Base-by-base conservation (phyloP, 1,139 yeast genomes). In the Taiozyma sp. region DNA sequence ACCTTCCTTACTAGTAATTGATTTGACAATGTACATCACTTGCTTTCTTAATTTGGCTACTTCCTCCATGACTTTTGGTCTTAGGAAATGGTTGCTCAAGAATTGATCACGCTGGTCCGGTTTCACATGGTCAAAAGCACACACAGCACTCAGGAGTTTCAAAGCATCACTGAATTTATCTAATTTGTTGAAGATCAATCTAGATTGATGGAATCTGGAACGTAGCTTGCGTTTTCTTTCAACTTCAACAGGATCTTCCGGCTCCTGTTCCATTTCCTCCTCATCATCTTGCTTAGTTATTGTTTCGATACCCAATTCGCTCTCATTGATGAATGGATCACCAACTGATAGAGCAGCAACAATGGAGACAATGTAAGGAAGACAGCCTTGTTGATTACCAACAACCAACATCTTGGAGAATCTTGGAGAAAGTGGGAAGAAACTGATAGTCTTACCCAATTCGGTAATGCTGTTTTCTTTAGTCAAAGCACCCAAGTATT, bases 281-380 rank as follows among this genome's bases (percentile, higher is more conserved):
- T 56, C 60, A 32, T 42, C 48, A 13, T 46, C 54, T 8, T 56
- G 43, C 56, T 55, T 44, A 53, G 44, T 44, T 57, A 58, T 44
- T 24, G 56, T 58, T 16, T 58, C 61, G 32, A 84, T 72, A 0
- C 91, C 91, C 19, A 87, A 64, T 63, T 89, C 97, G 58, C 78
- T 80, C 62, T 87, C 95, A 28, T 77, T 76, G 40, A 90, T 70
- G 62, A 91, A 89, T 8, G 97, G 97, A 62, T 92, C 96, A 4
- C 97, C 98, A 45, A 93, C 98, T 0, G 98, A 86, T 43, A 95
- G 71, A 0, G 93, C 96, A 22, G 98, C 87, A 1, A 95, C 98
- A 52, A 95, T 78, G 0, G 98, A 95, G 51, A 93, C 83, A 29
- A 93, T 76, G 63, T 89, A 93, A 0, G 96, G 91, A 53, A 93